Evolutionary conservation across 1,284 basidiomycete species (phyloP).

Genomic region (Cutaneotrichosporon sp.): DNA sequence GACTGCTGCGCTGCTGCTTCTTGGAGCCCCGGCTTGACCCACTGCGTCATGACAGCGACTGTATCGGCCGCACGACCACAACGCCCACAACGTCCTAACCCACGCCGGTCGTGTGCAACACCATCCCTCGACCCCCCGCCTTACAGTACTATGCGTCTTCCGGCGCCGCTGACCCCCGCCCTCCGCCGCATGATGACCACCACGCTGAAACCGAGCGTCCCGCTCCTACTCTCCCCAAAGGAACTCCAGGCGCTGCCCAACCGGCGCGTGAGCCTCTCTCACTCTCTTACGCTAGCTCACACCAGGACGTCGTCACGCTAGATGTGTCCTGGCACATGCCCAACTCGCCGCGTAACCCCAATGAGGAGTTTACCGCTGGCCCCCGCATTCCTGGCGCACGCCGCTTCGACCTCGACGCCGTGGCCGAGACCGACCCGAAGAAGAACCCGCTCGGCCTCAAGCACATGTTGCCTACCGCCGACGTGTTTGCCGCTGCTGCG

Average conservation of each 20-base stretch:
- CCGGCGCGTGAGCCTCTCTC: conserved; percentile 2
- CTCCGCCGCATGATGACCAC: conserved; percentile 2
- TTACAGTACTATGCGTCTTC: too few species aligned
- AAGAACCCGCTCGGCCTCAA: conserved; percentile 65
- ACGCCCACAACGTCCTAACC: too few species aligned
- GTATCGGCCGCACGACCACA: too few species aligned
- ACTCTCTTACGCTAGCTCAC: neutral
- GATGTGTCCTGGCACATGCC: conserved; percentile 50
- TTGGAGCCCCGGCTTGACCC: too few species aligned
- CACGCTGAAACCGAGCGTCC: conserved; percentile 16
- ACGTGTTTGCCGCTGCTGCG: conserved; percentile 71
- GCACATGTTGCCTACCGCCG: conserved; percentile 83
- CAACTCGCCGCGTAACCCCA: conserved; percentile 39
- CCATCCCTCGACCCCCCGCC: too few species aligned
- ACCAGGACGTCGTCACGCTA: conserved; percentile 26
- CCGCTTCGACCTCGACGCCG: conserved; percentile 75
- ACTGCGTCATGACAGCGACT: too few species aligned
- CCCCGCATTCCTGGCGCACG: conserved; percentile 66
- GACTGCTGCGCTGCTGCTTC: too few species aligned
- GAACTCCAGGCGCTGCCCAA: conserved; percentile 28
- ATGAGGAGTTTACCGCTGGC: conserved; percentile 41
- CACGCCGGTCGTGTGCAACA: too few species aligned
- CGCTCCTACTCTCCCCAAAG: conserved; percentile 36
- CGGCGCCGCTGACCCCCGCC: too few species aligned
- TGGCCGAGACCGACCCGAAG: conserved; percentile 50